Conservation (phyloP, 108 stramenopile species). For the Cyclotella baltica region DNA sequence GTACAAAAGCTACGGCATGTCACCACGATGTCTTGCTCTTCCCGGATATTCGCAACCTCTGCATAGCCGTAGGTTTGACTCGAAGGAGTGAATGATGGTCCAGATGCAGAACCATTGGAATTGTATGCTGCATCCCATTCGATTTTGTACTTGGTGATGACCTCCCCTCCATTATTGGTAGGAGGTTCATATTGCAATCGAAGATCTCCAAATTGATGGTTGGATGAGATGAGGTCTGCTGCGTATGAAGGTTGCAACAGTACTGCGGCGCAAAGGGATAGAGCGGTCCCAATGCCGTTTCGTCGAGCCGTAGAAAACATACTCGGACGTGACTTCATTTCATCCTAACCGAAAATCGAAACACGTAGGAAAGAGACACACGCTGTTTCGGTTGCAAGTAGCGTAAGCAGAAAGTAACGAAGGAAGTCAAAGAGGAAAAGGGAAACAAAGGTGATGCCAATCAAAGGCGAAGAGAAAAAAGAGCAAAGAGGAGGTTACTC, state of each 20-base stretch:
- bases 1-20: constrained; percentile 45
- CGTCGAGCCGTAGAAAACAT: background rate
- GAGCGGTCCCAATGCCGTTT: background rate
- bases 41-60: constrained; percentile 67
- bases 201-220: constrained; percentile 54
- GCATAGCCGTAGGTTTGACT: constrained; percentile 57
- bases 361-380: too few relatives aligned
- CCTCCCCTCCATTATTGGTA: constrained; percentile 68
- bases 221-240: constrained; percentile 46
- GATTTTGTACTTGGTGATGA: constrained; percentile 69
- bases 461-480: too few relatives aligned
- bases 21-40: constrained; percentile 74
- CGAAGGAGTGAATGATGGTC: constrained; percentile 52
- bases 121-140: constrained; percentile 70
- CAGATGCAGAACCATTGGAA: constrained; percentile 22
- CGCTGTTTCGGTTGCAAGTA: too few relatives aligned
- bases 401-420: too few relatives aligned
- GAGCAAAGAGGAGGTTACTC: too few relatives aligned
- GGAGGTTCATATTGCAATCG: constrained; percentile 62
- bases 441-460: too few relatives aligned
- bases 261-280: constrained; percentile 4
- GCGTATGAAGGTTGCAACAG: constrained; percentile 16
- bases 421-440: too few relatives aligned
- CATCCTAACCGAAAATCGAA: too few relatives aligned
- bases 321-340: background rate